phyloP scores from a whole-genome alignment of 2,329 filamentous ascomycete genomes.

The Arthrobotrys sphaeroides region DNA sequence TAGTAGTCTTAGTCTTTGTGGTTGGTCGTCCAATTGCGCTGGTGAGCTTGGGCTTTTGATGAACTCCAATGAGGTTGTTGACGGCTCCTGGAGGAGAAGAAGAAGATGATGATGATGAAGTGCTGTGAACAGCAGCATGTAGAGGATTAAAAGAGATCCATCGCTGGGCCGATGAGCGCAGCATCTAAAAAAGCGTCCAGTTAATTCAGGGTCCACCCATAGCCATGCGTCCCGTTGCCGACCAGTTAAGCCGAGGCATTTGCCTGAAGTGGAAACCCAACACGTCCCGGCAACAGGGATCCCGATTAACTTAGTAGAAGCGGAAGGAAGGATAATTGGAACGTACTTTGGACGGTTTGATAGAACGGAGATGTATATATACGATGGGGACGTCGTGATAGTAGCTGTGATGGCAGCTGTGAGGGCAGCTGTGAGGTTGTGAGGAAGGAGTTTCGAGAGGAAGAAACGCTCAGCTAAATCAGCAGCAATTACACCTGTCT shows the following conservation, averaged over 20 bases:
- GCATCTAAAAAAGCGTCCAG: conserved; percentile 24
- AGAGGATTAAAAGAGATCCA: neutral
- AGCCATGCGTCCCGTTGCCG: neutral
- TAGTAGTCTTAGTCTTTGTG: too few relatives aligned
- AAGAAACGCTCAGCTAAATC: too few relatives aligned
- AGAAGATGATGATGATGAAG: neutral
- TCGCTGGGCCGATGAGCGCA: neutral
- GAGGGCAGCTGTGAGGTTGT: too few relatives aligned
- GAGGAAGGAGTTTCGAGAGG: neutral
- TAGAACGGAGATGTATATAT: too few relatives aligned
- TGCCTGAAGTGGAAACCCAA: conserved; percentile 26
- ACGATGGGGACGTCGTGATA: too few relatives aligned
- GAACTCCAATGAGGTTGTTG: too few relatives aligned
- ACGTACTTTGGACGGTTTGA: neutral
- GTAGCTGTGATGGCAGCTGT: too few relatives aligned
- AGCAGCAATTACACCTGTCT: too few relatives aligned
- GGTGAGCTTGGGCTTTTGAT: too few relatives aligned
- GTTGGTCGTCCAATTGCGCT: too few relatives aligned
- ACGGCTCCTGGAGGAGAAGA: neutral
- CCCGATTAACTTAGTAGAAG: neutral
- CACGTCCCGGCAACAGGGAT: neutral
- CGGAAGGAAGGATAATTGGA: neutral
- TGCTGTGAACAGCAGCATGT: neutral
- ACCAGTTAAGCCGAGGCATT: conserved; percentile 50
- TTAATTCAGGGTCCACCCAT: neutral